These are phyloP conservation scores for Brassica rapa DNA, from an alignment of 345 rosid species.

Conservation along the genomic window DNA sequence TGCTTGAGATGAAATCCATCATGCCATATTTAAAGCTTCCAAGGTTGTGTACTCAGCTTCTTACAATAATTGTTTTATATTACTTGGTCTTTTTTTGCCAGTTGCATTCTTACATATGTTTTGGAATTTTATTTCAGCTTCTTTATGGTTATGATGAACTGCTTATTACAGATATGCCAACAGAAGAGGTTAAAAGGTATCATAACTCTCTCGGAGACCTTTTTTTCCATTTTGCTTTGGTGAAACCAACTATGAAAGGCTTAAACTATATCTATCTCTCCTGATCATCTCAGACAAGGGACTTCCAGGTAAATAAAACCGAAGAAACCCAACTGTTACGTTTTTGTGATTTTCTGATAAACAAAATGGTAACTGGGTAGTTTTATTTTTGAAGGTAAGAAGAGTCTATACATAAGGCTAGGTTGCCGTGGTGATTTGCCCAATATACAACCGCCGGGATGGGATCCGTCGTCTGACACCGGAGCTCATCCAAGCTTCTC, in stretches of 20 bases:
- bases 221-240: too few species aligned
- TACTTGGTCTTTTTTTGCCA: background rate
- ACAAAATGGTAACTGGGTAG: background rate
- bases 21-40: slow-evolving; percentile 72
- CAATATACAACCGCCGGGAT: slow-evolving; percentile 76
- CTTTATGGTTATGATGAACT: slow-evolving; percentile 80
- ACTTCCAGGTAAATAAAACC: too few species aligned
- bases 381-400: slow-evolving; percentile 54
- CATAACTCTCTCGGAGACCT: too few species aligned
- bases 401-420: slow-evolving; percentile 80
- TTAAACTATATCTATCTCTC: too few species aligned
- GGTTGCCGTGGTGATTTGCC: slow-evolving; percentile 92
- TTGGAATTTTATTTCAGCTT: slow-evolving; percentile 47
- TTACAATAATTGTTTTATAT: background rate
- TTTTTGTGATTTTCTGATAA: too few species aligned
- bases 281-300: too few species aligned
- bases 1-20: slow-evolving; percentile 73
- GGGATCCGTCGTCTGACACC: slow-evolving; percentile 61
- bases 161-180: slow-evolving; percentile 57
- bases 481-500: slow-evolving; percentile 27
- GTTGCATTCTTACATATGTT: background rate
- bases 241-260: too few species aligned
- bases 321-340: too few species aligned
- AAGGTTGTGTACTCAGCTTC: slow-evolving; percentile 52
- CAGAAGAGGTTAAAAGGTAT: too few species aligned